Conservation (phyloP, 2,329 filamentous ascomycete genomes). For the Pseudovirgaria hyperparasitica region DNA sequence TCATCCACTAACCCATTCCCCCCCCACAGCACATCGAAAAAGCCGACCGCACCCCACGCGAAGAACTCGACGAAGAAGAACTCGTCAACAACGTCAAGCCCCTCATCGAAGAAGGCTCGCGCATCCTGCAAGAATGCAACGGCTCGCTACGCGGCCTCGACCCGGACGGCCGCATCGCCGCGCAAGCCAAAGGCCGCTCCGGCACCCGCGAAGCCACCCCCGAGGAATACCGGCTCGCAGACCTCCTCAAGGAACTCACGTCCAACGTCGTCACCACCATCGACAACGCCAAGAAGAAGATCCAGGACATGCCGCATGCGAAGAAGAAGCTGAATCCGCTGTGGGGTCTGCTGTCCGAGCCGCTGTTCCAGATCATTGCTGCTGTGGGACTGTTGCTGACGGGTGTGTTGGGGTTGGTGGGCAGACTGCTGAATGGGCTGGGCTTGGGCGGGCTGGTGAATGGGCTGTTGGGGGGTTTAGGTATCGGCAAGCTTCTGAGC, state of each 20-base stretch:
- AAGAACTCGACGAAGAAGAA: slow-evolving; percentile 81
- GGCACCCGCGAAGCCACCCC: slow-evolving; percentile 63
- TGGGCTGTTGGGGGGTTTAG: slow-evolving; percentile 62
- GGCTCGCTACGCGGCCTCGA: slow-evolving; percentile 78
- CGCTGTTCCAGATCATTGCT: slow-evolving; percentile 83
- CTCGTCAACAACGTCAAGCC: slow-evolving; percentile 79
- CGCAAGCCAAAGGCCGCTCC: slow-evolving; percentile 72
- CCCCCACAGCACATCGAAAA: slow-evolving; percentile 54
- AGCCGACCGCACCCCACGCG: slow-evolving; percentile 68
- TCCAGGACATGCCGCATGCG: slow-evolving; percentile 82
- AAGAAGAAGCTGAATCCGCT: slow-evolving; percentile 92
- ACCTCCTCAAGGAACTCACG: slow-evolving; percentile 75
- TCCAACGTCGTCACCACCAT: slow-evolving; percentile 70
- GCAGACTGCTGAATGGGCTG: slow-evolving; percentile 65
- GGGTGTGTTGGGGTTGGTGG: slow-evolving; percentile 76
- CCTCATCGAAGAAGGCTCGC: slow-evolving; percentile 73
- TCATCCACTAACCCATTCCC: slow-evolving; percentile 12
- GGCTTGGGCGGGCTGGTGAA: slow-evolving; percentile 74
- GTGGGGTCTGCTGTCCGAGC: slow-evolving; percentile 71
- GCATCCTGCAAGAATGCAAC: slow-evolving; percentile 75
- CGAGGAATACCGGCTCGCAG: slow-evolving; percentile 75
- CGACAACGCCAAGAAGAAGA: slow-evolving; percentile 77
- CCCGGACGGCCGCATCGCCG: slow-evolving; percentile 73
- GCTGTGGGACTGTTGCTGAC: slow-evolving; percentile 72
- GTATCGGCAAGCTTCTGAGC: slow-evolving; percentile 61